phyloP scores from a whole-genome alignment of 2,329 filamentous ascomycete genomes.

The Phaeosphaeriaceae sp. region DNA sequence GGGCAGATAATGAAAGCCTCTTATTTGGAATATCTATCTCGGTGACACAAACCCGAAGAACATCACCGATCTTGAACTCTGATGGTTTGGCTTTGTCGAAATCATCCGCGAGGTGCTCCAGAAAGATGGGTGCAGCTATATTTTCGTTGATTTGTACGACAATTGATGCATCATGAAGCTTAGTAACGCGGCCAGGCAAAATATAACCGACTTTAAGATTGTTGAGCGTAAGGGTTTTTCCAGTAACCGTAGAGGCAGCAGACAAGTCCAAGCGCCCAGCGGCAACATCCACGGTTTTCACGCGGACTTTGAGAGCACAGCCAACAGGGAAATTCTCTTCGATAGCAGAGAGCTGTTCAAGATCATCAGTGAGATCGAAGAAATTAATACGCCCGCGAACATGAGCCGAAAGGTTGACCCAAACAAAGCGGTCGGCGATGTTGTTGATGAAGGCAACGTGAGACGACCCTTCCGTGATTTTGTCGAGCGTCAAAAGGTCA shows the following conservation, averaged over 20 bases:
- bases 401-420: slow-evolving; percentile 89
- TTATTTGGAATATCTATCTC: slow-evolving; percentile 85
- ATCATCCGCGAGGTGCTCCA: slow-evolving; percentile 86
- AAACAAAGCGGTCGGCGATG: slow-evolving; percentile 76
- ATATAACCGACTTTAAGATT: slow-evolving; percentile 80
- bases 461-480: slow-evolving; percentile 73
- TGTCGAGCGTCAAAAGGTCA: slow-evolving; percentile 71
- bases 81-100: slow-evolving; percentile 80
- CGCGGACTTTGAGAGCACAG: slow-evolving; percentile 82
- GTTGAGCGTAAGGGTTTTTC: slow-evolving; percentile 69
- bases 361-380: slow-evolving; percentile 85
- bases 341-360: slow-evolving; percentile 78
- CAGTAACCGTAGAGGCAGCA: slow-evolving; percentile 67
- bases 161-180: slow-evolving; percentile 81
- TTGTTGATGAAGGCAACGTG: slow-evolving; percentile 93
- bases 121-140: slow-evolving; percentile 78
- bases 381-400: slow-evolving; percentile 83
- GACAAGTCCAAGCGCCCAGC: slow-evolving; percentile 83
- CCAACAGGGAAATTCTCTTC: slow-evolving; percentile 84
- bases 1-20: slow-evolving; percentile 77
- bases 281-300: slow-evolving; percentile 73
- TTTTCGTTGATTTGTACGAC: slow-evolving; percentile 84
- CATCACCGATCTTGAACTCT: slow-evolving; percentile 80
- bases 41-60: slow-evolving; percentile 85
- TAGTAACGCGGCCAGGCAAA: slow-evolving; percentile 82